Evolutionary conservation across 441 rosid species (phyloP).

Genomic region (Erodium chrysanthum): DNA sequence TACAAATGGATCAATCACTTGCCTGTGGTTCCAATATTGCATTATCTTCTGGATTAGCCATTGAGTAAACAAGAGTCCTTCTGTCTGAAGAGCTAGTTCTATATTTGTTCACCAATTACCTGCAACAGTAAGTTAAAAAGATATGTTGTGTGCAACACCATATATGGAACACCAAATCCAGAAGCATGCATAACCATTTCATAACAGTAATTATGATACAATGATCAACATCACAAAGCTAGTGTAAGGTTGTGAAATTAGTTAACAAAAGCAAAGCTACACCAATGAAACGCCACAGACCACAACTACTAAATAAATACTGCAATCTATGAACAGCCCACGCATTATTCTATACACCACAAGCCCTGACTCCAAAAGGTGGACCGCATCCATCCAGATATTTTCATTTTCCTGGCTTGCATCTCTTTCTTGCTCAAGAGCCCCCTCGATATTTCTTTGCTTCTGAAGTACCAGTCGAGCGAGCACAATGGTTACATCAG

Average conservation of each 20-base stretch:
- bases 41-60: not conserved
- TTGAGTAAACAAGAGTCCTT: not conserved
- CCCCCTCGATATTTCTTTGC: constrained; percentile 21
- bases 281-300: constrained; percentile 37
- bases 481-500: constrained; percentile 46
- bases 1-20: not conserved
- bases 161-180: not conserved
- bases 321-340: constrained; percentile 60
- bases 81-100: not conserved
- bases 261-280: constrained; percentile 15
- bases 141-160: not conserved
- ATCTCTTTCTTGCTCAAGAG: constrained; percentile 25
- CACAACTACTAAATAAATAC: constrained; percentile 59
- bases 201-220: not conserved
- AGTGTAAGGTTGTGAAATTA: not conserved
- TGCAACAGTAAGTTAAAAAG: not conserved
- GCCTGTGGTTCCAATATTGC: not conserved
- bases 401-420: constrained; percentile 24
- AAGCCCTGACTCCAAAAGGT: constrained; percentile 65
- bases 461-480: constrained; percentile 30
- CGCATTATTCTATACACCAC: constrained; percentile 45
- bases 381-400: constrained; percentile 49
- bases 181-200: not conserved
- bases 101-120: not conserved
- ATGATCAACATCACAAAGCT: constrained; percentile 1